Evolutionary conservation across 75 land plant species (phyloP).

Genomic region (Isoetes taiwanensis): DNA sequence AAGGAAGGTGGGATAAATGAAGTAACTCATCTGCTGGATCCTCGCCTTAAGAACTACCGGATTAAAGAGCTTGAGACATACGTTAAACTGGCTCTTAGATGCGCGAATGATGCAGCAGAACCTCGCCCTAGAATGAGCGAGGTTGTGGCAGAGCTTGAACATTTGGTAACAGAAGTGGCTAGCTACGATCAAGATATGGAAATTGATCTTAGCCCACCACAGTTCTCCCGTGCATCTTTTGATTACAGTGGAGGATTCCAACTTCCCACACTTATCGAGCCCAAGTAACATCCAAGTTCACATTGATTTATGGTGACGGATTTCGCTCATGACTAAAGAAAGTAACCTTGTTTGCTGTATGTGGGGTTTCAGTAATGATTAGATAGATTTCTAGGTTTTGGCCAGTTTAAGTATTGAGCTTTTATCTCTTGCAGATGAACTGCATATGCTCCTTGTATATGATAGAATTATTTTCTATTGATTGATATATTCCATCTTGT

Average conservation of each 20-base stretch:
- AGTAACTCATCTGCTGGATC: conserved; percentile 37
- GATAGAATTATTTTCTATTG: too few species aligned
- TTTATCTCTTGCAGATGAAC: too few species aligned
- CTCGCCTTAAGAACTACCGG: conserved; percentile 12
- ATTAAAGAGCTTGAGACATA: conserved; percentile 33
- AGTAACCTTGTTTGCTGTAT: too few species aligned
- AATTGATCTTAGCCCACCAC: too few species aligned
- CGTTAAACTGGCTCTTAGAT: conserved; percentile 47
- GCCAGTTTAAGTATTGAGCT: too few species aligned
- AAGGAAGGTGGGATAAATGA: conserved; percentile 32
- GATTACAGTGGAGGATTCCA: conserved; percentile 56
- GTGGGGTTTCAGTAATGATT: too few species aligned
- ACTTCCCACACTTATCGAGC: conserved; percentile 33
- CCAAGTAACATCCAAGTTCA: too few species aligned
- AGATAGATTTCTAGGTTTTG: too few species aligned
- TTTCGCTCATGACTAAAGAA: too few species aligned
- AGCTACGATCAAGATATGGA: conserved; percentile 25
- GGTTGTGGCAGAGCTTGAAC: conserved; percentile 61
- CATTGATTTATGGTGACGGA: too few species aligned
- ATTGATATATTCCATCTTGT: too few species aligned
- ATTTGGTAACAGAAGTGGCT: conserved; percentile 31
- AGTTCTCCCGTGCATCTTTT: conserved; percentile 18
- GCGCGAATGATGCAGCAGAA: conserved; percentile 46
- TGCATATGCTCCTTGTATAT: too few species aligned
- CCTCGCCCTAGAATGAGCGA: conserved; percentile 60